Conservation (phyloP, 352 stramenopile genomes). For the Pythium sp. region DNA sequence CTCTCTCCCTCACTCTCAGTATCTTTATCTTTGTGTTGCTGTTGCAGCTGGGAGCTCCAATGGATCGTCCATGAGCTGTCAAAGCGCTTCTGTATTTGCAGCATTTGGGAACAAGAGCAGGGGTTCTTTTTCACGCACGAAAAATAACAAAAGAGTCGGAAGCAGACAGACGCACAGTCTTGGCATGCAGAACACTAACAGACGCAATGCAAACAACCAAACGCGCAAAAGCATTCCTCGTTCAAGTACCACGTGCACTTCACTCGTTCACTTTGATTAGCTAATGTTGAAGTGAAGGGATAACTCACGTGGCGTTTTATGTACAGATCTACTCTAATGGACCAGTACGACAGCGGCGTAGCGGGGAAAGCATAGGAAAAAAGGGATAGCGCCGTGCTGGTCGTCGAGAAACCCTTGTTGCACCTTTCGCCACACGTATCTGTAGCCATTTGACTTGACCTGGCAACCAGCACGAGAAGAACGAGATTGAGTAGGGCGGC, state of each 20-base stretch:
- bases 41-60: not conserved
- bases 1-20: not conserved
- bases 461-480: slow-evolving; percentile 7
- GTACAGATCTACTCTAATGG: not conserved
- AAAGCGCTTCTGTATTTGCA: not conserved
- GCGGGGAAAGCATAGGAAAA: not conserved
- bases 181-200: not conserved
- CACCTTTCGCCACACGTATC: not conserved
- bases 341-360: not conserved
- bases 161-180: not conserved
- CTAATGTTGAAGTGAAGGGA: not conserved
- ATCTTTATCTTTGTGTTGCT: not conserved
- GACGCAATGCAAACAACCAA: no score
- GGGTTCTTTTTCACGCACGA: not conserved
- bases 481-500: not conserved
- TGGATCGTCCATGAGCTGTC: not conserved
- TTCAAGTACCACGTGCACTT: not conserved
- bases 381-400: not conserved
- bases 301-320: no score
- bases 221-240: no score
- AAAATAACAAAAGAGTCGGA: not conserved
- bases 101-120: not conserved
- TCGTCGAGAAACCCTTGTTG: not conserved
- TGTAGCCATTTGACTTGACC: slow-evolving; percentile 1
- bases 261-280: not conserved